Evolutionary conservation across 495 filamentous ascomycete species (phyloP).

Genomic region (Aspergillus homomorphus): DNA sequence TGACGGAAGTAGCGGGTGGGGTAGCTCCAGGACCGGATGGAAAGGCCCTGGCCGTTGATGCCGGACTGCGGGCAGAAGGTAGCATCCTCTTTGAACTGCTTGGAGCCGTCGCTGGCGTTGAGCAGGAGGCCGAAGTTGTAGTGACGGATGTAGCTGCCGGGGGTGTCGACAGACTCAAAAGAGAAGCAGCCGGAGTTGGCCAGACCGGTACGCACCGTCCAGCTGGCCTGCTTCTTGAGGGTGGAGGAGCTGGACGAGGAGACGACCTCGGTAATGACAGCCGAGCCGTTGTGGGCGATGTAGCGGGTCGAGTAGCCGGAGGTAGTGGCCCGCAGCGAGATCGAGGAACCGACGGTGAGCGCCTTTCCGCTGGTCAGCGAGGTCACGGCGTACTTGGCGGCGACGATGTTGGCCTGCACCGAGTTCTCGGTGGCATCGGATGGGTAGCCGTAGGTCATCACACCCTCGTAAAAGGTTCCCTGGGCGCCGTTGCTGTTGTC

Average conservation of each 20-base stretch:
- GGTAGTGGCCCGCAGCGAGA: constrained; percentile 52
- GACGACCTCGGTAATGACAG: constrained; percentile 51
- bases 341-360: constrained; percentile 45
- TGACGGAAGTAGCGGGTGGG: constrained; percentile 56
- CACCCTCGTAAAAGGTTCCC: constrained; percentile 61
- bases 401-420: constrained; percentile 57
- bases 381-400: constrained; percentile 48
- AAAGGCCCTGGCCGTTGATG: constrained; percentile 44
- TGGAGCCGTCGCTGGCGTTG: constrained; percentile 46
- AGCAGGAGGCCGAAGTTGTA: constrained; percentile 44
- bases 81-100: constrained; percentile 53
- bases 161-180: constrained; percentile 54
- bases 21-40: constrained; percentile 54
- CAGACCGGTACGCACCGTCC: constrained; percentile 52
- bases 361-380: constrained; percentile 47
- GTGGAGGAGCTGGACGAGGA: constrained; percentile 46
- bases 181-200: constrained; percentile 52
- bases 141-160: constrained; percentile 55
- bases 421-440: constrained; percentile 51
- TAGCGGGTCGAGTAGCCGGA: constrained; percentile 48
- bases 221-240: constrained; percentile 50
- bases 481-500: constrained; percentile 55
- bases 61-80: constrained; percentile 52
- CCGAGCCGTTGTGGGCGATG: constrained; percentile 46
- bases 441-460: constrained; percentile 57